Percentiles rank a stretch among this genome's conserved stretches.
Evolutionary conservation across 805 yeast species (phyloP).

Genomic region (Kuraishia piskuri): DNA sequence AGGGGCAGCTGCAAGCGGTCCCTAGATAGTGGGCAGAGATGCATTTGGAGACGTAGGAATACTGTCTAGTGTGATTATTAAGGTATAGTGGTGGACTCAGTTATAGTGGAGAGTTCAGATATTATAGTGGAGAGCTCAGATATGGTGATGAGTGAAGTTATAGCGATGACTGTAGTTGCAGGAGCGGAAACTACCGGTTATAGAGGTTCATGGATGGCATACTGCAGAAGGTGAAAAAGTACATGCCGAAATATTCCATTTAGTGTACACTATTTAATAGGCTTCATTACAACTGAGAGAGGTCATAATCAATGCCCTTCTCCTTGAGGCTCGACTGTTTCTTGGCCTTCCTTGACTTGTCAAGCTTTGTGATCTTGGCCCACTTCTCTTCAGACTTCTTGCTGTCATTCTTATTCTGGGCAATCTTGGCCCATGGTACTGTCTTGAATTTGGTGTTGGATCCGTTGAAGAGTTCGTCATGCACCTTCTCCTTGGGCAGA

Average conservation of each 20-base stretch:
- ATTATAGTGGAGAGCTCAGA: too few relatives aligned
- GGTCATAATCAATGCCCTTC: constrained; percentile 49
- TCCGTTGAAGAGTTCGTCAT: constrained; percentile 52
- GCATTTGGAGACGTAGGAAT: too few relatives aligned
- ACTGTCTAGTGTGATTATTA: too few relatives aligned
- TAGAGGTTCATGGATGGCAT: too few relatives aligned
- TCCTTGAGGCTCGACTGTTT: constrained; percentile 42
- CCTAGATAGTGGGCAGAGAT: too few relatives aligned
- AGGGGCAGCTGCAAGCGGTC: too few relatives aligned
- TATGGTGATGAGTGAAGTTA: too few relatives aligned
- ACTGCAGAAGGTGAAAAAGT: too few relatives aligned
- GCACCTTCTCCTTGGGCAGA: constrained; percentile 46
- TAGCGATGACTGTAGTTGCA: too few relatives aligned
- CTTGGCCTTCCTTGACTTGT: constrained; percentile 29
- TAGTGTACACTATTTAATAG: neutral
- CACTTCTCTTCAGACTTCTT: constrained; percentile 50
- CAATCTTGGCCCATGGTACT: constrained; percentile 51
- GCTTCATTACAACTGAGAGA: neutral
- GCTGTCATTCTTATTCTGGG: constrained; percentile 43
- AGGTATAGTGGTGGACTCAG: too few relatives aligned
- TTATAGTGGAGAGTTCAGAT: too few relatives aligned
- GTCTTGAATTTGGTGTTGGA: constrained; percentile 45
- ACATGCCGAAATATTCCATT: neutral
- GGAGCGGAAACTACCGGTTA: too few relatives aligned
- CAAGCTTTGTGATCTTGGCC: constrained; percentile 42